phyloP scores from a whole-genome alignment of 2,329 filamentous ascomycete genomes.

The Stagonosporopsis vannaccii region DNA sequence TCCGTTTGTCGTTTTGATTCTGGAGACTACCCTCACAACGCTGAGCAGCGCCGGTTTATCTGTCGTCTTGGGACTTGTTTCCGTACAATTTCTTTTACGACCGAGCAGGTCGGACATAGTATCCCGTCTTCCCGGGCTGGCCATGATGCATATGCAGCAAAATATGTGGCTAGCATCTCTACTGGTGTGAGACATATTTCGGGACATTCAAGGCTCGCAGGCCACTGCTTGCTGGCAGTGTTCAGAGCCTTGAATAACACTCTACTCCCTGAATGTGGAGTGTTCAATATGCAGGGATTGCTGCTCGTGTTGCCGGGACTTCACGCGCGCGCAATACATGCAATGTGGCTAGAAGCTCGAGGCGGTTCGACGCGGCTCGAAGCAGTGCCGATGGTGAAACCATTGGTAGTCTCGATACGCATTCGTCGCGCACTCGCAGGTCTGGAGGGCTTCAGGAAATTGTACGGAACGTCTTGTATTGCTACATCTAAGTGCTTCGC shows the following conservation, averaged over 20 bases:
- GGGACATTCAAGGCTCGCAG: neutral
- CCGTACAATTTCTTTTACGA: neutral
- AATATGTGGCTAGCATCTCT: neutral
- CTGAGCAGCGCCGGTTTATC: constrained; percentile 5
- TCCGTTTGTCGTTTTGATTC: constrained; percentile 22
- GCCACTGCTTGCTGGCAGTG: neutral
- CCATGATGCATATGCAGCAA: neutral
- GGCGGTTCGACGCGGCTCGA: constrained; percentile 17
- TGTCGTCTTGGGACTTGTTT: neutral
- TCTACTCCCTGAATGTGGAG: neutral
- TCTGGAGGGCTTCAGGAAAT: constrained; percentile 3
- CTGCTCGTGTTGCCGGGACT: constrained; percentile 5
- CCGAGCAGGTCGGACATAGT: neutral
- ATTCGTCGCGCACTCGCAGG: constrained; percentile 22
- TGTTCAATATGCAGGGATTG: neutral
- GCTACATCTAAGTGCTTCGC: constrained; percentile 37
- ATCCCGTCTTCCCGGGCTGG: neutral
- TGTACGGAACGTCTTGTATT: constrained; percentile 33
- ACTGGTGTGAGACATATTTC: neutral
- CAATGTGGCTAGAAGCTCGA: constrained; percentile 19
- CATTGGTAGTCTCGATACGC: constrained; percentile 20
- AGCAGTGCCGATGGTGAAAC: constrained; percentile 17
- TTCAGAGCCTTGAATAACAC: neutral
- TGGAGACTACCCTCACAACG: constrained; percentile 12
- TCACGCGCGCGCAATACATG: constrained; percentile 18